Base-by-base conservation (phyloP, 2,329 filamentous ascomycete genomes). In the Pseudocercospora eumusae region DNA sequence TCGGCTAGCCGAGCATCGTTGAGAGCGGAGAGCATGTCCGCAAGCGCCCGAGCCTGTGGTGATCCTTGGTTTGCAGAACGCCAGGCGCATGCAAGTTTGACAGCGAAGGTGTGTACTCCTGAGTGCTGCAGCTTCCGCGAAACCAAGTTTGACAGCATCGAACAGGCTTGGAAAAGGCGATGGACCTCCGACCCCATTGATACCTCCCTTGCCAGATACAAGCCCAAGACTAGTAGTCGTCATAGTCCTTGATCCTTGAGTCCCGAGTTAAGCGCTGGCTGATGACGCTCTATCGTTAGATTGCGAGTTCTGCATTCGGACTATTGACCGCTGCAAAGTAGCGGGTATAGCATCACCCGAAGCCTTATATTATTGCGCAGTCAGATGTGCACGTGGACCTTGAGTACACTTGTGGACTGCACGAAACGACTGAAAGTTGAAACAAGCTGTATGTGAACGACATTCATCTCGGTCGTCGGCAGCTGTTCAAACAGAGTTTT, bases 351-450 rank as follows among this genome's bases (percentile, higher is more conserved):
- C 44, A 47, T 47, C 49, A 27, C 49, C 49, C 49, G 27, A 18
- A 52, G 49, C 49, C 49, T 52, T 52, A n/a, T n/a, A n/a, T n/a
- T n/a, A n/a, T 52, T 52, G 25, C 25, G 49, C 21, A 28, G 49
- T 25, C 49, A 36, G n/a, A 21, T 18, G 28, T 9, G 28, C 52
- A 40, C 52, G 31, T 54, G 52, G 27, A 33, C 52, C 18, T 31
- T 25, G 50, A 54, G 23, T 11, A 47, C 25, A 20, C 25, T n/a
- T 18, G 33, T 27, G 27, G n/a, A 27, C n/a, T 20, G 49, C 23
- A 52, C 36, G 36, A 3, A 40, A 40, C 36, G 15, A 18, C 36
- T n/a, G 36, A 40, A 5, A n/a, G n/a, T n/a, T n/a, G 47, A 27
- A 52, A 31, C 20, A 28, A 52, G 21, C 7, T 47, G 44, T 47